Evolutionary conservation across 352 stramenopile genomes (phyloP).

Genomic region (Globisporangium carolinianum): DNA sequence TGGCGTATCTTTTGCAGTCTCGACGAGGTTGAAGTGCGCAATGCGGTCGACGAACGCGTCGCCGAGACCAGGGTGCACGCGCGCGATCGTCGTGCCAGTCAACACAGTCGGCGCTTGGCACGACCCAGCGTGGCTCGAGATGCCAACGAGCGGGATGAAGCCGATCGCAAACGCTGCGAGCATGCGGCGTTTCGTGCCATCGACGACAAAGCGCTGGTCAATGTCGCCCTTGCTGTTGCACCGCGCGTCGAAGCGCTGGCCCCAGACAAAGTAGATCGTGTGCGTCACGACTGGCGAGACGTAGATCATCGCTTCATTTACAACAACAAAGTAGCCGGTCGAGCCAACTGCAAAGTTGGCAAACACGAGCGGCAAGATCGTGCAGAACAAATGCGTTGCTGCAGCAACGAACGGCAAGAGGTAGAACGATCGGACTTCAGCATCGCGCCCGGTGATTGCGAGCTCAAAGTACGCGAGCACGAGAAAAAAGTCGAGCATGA

Average conservation of each 20-base stretch:
- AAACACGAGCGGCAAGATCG: slow-evolving; percentile 13
- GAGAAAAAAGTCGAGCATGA: slow-evolving; percentile 16
- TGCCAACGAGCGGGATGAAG: slow-evolving; percentile 9
- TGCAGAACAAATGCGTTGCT: slow-evolving; percentile 9
- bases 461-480: slow-evolving; percentile 9
- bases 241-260: slow-evolving; percentile 6
- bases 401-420: slow-evolving; percentile 7
- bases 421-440: slow-evolving; percentile 11
- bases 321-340: slow-evolving; percentile 6
- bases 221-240: slow-evolving; percentile 10
- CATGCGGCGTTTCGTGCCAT: slow-evolving; percentile 1
- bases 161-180: slow-evolving; percentile 5
- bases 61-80: slow-evolving; percentile 8
- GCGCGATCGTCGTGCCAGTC: slow-evolving; percentile 9
- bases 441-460: slow-evolving; percentile 3
- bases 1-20: slow-evolving; percentile 6
- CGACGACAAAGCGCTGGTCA: slow-evolving; percentile 6
- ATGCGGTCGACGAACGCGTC: slow-evolving; percentile 12
- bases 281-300: slow-evolving; percentile 11
- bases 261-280: slow-evolving; percentile 13
- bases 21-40: slow-evolving; percentile 11
- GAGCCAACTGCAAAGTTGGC: slow-evolving; percentile 12
- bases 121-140: slow-evolving; percentile 5
- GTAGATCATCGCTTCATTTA: slow-evolving; percentile 15
- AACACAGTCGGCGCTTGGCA: slow-evolving; percentile 10